phyloP scores from a whole-genome alignment of 208 protist species.

The Herpetomonas tarakana region DNA sequence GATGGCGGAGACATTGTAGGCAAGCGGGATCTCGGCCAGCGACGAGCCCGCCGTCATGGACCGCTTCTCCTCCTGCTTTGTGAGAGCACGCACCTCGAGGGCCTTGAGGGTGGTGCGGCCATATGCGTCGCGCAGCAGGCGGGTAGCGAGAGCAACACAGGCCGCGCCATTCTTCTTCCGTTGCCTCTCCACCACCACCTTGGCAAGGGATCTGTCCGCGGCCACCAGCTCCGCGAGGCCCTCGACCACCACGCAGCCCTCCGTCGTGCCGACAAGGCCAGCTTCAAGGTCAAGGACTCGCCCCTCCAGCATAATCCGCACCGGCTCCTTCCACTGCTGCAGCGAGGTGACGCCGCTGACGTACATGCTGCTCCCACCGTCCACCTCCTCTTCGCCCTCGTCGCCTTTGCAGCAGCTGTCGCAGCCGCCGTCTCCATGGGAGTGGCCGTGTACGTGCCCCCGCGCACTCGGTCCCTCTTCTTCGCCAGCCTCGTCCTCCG shows the following conservation, averaged over 20 bases:
- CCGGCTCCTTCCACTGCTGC: constrained; percentile 34
- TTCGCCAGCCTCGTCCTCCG: constrained; percentile 10
- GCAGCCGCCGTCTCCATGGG: constrained; percentile 16
- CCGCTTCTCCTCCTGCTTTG: constrained; percentile 37
- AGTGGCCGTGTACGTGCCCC: constrained; percentile 10
- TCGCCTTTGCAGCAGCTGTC: constrained; percentile 11
- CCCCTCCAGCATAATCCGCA: constrained; percentile 63
- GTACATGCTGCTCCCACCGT: constrained; percentile 13
- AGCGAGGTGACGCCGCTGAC: constrained; percentile 51
- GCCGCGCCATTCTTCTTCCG: constrained; percentile 10
- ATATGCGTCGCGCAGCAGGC: constrained; percentile 31
- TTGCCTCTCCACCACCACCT: constrained; percentile 11
- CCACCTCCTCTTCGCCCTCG: constrained; percentile 14
- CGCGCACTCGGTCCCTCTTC: constrained; percentile 10
- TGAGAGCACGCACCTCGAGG: constrained; percentile 44
- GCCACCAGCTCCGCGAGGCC: constrained; percentile 32
- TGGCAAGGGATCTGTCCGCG: constrained; percentile 13
- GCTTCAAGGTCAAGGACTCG: constrained; percentile 39
- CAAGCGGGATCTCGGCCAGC: constrained; percentile 38
- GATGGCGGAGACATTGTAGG: constrained; percentile 58
- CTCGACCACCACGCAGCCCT: constrained; percentile 51
- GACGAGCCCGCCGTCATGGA: constrained; percentile 57
- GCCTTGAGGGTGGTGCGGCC: constrained; percentile 47
- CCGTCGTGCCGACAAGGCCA: constrained; percentile 63
- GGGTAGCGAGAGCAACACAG: constrained; percentile 27